Conservation (phyloP, 2,329 filamentous ascomycete genomes). For the Cadophora gregata region DNA sequence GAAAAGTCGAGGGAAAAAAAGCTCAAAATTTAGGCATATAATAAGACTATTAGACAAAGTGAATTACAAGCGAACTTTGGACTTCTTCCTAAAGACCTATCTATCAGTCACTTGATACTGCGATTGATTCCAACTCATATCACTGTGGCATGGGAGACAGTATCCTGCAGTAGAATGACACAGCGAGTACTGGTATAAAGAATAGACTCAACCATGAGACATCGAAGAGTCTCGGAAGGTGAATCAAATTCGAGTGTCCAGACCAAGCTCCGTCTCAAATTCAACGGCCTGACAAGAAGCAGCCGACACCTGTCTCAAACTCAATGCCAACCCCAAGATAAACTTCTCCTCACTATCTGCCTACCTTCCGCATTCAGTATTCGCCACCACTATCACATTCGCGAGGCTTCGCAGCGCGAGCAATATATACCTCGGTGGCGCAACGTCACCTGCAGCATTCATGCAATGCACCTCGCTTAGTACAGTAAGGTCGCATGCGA, state of each 20-base stretch:
- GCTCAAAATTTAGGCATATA: too few relatives aligned
- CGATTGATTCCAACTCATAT: too few relatives aligned
- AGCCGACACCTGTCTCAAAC: background rate
- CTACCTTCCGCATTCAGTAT: background rate
- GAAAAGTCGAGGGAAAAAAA: too few relatives aligned
- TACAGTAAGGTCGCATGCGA: constrained; percentile 7
- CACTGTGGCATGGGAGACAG: too few relatives aligned
- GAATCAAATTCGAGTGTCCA: background rate
- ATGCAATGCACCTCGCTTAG: constrained; percentile 10
- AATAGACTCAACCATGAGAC: too few relatives aligned
- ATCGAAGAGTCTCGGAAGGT: background rate
- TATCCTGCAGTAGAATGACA: background rate
- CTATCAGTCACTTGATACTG: too few relatives aligned
- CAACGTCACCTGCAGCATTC: background rate
- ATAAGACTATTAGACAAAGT: too few relatives aligned
- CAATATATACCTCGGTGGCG: constrained; percentile 12
- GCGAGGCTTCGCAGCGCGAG: background rate
- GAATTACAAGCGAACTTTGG: too few relatives aligned
- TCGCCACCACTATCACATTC: constrained; percentile 5
- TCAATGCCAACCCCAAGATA: background rate
- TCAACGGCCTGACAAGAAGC: background rate
- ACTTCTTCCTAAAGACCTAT: too few relatives aligned
- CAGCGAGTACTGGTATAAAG: background rate
- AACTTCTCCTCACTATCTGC: background rate
- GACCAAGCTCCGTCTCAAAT: background rate